Percentiles rank a stretch among this genome's conserved stretches.
Conservation (phyloP, 2,329 filamentous ascomycete genomes). For the Colletotrichum tropicale region DNA sequence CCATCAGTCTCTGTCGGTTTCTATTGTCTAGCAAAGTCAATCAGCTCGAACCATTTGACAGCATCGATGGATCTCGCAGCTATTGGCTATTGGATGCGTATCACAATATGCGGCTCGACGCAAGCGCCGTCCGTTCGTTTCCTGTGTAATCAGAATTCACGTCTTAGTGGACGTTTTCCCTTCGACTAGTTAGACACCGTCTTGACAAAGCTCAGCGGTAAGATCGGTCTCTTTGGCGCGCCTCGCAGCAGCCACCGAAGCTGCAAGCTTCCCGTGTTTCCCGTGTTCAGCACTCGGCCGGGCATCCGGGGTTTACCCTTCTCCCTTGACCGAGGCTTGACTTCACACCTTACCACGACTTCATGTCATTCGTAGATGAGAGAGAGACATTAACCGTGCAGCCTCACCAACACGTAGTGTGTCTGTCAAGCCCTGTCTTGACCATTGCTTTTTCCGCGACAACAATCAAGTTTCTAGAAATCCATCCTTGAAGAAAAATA, state of each 20-base stretch:
- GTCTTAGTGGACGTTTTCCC: neutral
- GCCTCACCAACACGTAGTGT: neutral
- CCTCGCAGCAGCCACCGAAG: neutral
- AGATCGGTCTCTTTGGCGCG: neutral
- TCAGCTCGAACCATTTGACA: neutral
- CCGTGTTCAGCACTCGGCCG: neutral
- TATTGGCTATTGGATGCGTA: neutral
- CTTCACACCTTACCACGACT: neutral
- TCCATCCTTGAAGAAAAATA: neutral
- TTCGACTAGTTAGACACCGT: neutral
- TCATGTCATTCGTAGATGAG: neutral
- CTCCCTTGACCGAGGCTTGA: neutral
- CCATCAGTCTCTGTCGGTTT: neutral
- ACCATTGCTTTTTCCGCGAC: neutral
- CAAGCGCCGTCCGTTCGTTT: neutral
- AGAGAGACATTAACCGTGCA: neutral
- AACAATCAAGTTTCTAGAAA: neutral
- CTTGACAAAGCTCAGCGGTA: neutral
- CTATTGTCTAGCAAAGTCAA: neutral
- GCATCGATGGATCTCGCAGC: neutral
- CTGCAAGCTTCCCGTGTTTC: neutral
- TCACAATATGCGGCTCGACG: neutral
- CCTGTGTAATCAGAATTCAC: neutral
- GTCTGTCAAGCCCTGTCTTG: neutral
- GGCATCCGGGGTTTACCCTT: conserved; percentile 1